Evolutionary conservation across 176 grass and related monocot genomes (phyloP), one percentile per base, ranked within the genome.

Genomic region (Carex myosuroides): DNA sequence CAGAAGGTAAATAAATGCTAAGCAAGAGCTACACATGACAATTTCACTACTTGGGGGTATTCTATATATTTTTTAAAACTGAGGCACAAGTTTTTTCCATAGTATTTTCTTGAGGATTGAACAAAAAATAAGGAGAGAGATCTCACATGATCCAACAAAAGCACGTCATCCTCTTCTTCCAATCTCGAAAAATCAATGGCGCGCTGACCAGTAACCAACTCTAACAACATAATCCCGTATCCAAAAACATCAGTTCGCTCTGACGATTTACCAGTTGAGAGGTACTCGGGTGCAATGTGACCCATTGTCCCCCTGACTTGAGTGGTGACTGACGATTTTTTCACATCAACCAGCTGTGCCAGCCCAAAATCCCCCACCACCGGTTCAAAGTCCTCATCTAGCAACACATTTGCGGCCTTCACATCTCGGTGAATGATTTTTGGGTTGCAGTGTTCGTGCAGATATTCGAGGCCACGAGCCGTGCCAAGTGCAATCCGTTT

Each of bases 341-440:
- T 90, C 61, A 98, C 95, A 86, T 98, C 95, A 56, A 98, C 95
- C 76, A 98, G 81, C 65, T 98, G 94, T 77, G 95, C 95, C 52
- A 98, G 72, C 37, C 95, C 95, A 46, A 98, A 98, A 73, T 98
- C 95, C 20, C 95, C 95, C 67, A 98, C 95, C 66, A 93, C 95
- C 0, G 95, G 90, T 81, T 95, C 95, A 57, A 98, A 95, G 42
- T 87, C 89, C 63, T 95, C 95, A 86, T 98, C 95, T 71, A 98
- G 95, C 86, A 98, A 88, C 26, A 98, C 93, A 41, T 98, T 98
- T 22, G 95, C 95, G 79, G 95, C 92, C 80, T 98, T 98, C 17
- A 98, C 95, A 60, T 98, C 95, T 21, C 95, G 89, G 86, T 98
- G 95, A 72, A 98, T 98, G 81, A 98, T 98, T 73, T 98, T 98